phyloP scores from a whole-genome alignment of 2,329 filamentous ascomycete genomes.

The Botrytis sinoallii region DNA sequence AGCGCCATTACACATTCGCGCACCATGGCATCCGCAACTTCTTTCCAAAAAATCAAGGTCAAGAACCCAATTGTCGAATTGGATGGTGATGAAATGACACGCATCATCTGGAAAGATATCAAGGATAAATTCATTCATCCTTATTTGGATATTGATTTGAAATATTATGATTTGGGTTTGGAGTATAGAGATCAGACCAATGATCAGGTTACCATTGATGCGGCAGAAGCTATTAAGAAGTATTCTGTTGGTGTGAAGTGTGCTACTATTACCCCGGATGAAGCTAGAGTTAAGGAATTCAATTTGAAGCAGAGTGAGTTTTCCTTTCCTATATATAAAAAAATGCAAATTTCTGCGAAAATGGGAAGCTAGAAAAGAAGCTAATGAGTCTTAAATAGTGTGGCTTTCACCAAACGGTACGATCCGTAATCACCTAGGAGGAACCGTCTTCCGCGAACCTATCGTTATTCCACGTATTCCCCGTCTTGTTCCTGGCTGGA shows the following conservation, averaged over 20 bases:
- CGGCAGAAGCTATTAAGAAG: slow-evolving; percentile 97
- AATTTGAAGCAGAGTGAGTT: slow-evolving; percentile 94
- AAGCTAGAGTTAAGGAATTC: slow-evolving; percentile 95
- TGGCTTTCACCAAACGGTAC: slow-evolving; percentile 98
- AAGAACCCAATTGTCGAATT: slow-evolving; percentile 98
- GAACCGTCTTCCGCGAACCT: slow-evolving; percentile 98
- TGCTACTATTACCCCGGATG: slow-evolving; percentile 97
- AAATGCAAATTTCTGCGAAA: neutral
- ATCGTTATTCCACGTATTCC: slow-evolving; percentile 95
- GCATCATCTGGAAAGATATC: slow-evolving; percentile 98
- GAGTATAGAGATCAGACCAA: slow-evolving; percentile 94
- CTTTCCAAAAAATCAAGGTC: slow-evolving; percentile 89
- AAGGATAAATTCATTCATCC: slow-evolving; percentile 98
- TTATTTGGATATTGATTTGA: slow-evolving; percentile 95
- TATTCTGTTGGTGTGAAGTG: slow-evolving; percentile 99
- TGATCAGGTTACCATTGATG: slow-evolving; percentile 92
- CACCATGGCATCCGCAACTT: slow-evolving; percentile 52
- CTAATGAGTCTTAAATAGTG: slow-evolving; percentile 53
- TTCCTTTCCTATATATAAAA: neutral
- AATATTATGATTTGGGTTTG: slow-evolving; percentile 94
- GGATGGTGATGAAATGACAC: slow-evolving; percentile 94
- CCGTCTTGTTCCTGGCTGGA: slow-evolving; percentile 93
- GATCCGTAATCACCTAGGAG: slow-evolving; percentile 72
- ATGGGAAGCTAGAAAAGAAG: neutral
- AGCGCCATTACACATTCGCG: slow-evolving; percentile 39